Base-by-base conservation (phyloP, 2,329 filamentous ascomycete genomes). In the Didymella lethalis region DNA sequence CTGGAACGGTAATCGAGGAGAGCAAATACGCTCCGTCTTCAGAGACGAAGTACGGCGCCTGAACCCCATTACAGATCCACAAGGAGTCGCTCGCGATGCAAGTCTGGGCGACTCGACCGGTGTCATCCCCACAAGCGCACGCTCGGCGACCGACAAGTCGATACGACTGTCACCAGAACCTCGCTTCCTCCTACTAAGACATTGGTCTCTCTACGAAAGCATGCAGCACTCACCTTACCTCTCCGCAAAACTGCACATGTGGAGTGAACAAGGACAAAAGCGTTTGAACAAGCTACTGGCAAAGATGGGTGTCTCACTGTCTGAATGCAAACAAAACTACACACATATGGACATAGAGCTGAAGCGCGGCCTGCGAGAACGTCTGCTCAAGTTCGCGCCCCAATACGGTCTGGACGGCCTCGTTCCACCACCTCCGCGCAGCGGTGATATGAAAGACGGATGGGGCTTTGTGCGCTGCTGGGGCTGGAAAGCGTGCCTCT, bases 301-400 rank as follows among this genome's bases (percentile, higher is more conserved):
- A 43, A 99, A 98, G 78, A 99, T 99, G 94, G 95, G 95, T 31
- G 91, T 99, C 54, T 96, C 92, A 71, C 82, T 98, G 36, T 90
- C 90, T 5, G 94, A 99, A 79, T 97, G 93, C 79, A 93, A 92
- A 70, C 95, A 98, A 77, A 94, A 88, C 74, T 99, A 98, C 75
- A 92, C 93, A 0, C 95, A 99, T 77, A 98, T 99, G 93, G 94
- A 98, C 78, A 96, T 97, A 88, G 89, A 96, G 77, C 82, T 99
- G 32, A 99, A 98, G 79, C 89, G 92, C 5, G 91, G 92, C 29
- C 80, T 98, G 29, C 88, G 94, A 41, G 87, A 91, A 47, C 92
- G 96, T 59, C 84, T 99, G 1, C 83, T 97, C 20, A 94, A 94
- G 70, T 98, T 97, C 73, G 93, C 93, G 0, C 92, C 92, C 1